Percentiles rank a stretch among this genome's conserved stretches.
Evolutionary conservation across 1,284 basidiomycete species (phyloP).

Genomic region (Golubevia sp.): DNA sequence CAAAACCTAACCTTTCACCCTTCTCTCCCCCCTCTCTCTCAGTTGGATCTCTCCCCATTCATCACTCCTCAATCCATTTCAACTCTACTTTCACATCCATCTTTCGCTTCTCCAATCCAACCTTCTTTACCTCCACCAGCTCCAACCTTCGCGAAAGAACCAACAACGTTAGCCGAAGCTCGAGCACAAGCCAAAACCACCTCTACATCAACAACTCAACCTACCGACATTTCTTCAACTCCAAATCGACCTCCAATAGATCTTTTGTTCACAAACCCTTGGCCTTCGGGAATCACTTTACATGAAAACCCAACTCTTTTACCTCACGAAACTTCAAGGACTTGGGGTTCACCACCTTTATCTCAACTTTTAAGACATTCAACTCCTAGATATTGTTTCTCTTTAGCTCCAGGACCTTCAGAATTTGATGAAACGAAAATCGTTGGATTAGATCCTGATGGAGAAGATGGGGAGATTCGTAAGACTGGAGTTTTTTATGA

Average conservation of each 20-base stretch:
- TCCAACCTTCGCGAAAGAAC: conserved; percentile 3
- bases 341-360: conserved; percentile 42
- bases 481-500: conserved; percentile 48
- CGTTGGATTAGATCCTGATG: conserved; percentile 14
- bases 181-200: conserved; percentile 13
- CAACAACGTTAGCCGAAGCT: conserved; percentile 37
- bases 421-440: conserved; percentile 2
- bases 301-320: not conserved
- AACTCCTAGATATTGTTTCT: conserved; percentile 48
- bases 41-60: conserved; percentile 1
- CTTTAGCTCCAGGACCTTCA: conserved; percentile 21
- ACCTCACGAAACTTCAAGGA: conserved; percentile 24
- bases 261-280: conserved; percentile 42
- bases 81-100: conserved; percentile 21
- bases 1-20: too few species aligned
- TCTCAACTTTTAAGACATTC: conserved; percentile 23
- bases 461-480: conserved; percentile 6
- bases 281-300: conserved; percentile 40
- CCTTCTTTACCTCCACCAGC: not conserved
- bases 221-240: conserved; percentile 5
- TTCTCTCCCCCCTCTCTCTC: too few species aligned
- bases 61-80: conserved; percentile 19
- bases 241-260: conserved; percentile 32
- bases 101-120: conserved; percentile 15
- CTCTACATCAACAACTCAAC: conserved; percentile 6